Evolutionary conservation across 2,329 filamentous ascomycete species (phyloP).

Genomic region (Magnaporthiopsis poae): DNA sequence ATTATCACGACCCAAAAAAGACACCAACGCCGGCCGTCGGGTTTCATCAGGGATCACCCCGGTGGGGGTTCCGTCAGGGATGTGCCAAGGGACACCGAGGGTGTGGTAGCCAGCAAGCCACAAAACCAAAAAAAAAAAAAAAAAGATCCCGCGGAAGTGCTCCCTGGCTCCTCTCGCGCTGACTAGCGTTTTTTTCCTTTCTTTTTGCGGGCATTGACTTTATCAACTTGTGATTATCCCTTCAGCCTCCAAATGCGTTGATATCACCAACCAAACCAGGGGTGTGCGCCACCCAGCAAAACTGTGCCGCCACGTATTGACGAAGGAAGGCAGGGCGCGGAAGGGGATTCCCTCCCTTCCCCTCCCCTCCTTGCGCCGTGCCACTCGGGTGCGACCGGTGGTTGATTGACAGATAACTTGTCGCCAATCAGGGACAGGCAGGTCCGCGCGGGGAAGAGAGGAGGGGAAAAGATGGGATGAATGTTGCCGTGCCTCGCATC

Average conservation of each 20-base stretch:
- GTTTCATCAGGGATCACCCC: neutral
- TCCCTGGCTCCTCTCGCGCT: neutral
- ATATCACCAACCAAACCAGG: too few relatives aligned
- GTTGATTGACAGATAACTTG: too few relatives aligned
- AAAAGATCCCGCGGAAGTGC: neutral
- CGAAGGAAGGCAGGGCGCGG: too few relatives aligned
- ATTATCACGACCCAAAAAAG: neutral
- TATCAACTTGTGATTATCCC: neutral
- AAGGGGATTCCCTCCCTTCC: too few relatives aligned
- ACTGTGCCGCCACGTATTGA: too few relatives aligned
- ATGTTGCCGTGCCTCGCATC: neutral
- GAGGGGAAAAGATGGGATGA: neutral
- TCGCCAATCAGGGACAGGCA: too few relatives aligned
- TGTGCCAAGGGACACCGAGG: neutral
- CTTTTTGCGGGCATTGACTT: too few relatives aligned
- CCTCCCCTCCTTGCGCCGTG: too few relatives aligned
- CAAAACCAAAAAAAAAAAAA: neutral
- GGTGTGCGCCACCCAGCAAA: too few relatives aligned
- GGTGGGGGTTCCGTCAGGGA: neutral
- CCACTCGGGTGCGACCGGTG: too few relatives aligned
- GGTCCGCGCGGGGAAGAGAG: too few relatives aligned
- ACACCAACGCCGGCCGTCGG: neutral
- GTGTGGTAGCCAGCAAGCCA: neutral
- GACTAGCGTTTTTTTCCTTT: too few relatives aligned
- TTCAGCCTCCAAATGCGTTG: neutral